phyloP scores from a whole-genome alignment of 306 rosid genomes.

The Macrotyloma uniflorum region DNA sequence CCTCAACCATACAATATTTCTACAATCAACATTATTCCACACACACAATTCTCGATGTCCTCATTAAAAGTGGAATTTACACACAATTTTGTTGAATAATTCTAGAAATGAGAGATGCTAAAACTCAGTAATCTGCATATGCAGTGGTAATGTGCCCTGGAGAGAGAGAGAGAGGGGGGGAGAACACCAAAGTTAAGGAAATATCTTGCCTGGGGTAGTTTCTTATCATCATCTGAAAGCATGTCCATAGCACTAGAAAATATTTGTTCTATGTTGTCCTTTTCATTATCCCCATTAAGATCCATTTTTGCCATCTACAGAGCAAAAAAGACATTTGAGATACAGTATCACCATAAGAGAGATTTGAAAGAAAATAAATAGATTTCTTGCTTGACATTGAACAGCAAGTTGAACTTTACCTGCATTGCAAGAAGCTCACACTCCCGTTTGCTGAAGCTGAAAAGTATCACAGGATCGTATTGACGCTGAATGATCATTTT shows the following conservation, averaged over 20 bases:
- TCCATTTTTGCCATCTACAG: constrained; percentile 94
- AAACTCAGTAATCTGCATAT: constrained; percentile 3
- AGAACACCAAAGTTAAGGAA: neutral
- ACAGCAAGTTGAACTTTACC: constrained; percentile 51
- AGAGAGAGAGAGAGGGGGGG: neutral
- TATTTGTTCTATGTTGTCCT: constrained; percentile 72
- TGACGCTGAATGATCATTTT: constrained; percentile 96
- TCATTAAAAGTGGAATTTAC: neutral
- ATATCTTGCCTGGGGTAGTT: constrained; percentile 88
- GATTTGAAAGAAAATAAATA: neutral
- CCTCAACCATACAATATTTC: neutral
- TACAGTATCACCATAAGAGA: neutral
- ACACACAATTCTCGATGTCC: neutral
- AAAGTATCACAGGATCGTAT: constrained; percentile 92
- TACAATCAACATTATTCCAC: neutral
- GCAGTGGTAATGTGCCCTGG: neutral
- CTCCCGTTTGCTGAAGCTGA: constrained; percentile 97
- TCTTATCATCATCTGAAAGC: constrained; percentile 96
- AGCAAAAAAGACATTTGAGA: constrained; percentile 26
- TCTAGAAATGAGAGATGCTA: neutral
- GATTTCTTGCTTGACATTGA: neutral
- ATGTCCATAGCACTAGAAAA: constrained; percentile 98
- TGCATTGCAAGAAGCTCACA: constrained; percentile 97
- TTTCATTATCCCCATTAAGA: constrained; percentile 85
- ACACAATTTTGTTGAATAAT: constrained; percentile 30